Evolutionary conservation across 495 filamentous ascomycete species (phyloP), one percentile per base, ranked within the genome.

Genomic region (Cercophora sp.): DNA sequence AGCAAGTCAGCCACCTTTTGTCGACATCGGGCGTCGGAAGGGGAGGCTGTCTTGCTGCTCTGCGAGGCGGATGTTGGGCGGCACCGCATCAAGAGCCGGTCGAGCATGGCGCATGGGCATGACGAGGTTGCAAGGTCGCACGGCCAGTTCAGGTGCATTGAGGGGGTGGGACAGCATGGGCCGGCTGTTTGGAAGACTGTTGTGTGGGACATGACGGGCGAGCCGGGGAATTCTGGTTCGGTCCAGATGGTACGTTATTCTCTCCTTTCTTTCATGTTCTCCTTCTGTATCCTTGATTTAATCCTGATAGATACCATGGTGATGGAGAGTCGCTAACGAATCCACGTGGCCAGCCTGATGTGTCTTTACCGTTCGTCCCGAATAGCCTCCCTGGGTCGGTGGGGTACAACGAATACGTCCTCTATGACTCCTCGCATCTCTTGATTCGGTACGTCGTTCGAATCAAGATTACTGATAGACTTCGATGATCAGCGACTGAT

Each of bases 1-100:
- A 64, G 15, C 80, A 53, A 53, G 60, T 84, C 80, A 0, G 86
- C 86, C 8, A 78, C 80, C 48, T 88, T 87, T 68, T 87, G 83
- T 60, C 73, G 66, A 36, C 49, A 68, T 6, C 41, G 42, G 29
- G 56, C 49, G 25, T 70, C 65, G 13, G 63, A 64, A 24, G 71
- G 71, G 44, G 60, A 60, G 18, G 75, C 67, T n/a, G 63, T 80
- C 3, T 55, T 79, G 1, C 59, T 88, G 5, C 75, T 87, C 2
- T 85, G 84, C 54, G 84, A 87, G 32, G 82, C 78, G 5, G 81
- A 87, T 58, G 71, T 86, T 2, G 84, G 84, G 2, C 16, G 18
- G 22, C 24, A 31, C 0, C 22, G 48, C 4, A 43, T 52, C 18
- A 20, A 37, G 9, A 52, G 36, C 11, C 5, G 8, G 16, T 11